Evolutionary conservation across 768 basidiomycete genomes (phyloP), one percentile per base, ranked within the genome.

Genomic region (Collybia mongolica): DNA sequence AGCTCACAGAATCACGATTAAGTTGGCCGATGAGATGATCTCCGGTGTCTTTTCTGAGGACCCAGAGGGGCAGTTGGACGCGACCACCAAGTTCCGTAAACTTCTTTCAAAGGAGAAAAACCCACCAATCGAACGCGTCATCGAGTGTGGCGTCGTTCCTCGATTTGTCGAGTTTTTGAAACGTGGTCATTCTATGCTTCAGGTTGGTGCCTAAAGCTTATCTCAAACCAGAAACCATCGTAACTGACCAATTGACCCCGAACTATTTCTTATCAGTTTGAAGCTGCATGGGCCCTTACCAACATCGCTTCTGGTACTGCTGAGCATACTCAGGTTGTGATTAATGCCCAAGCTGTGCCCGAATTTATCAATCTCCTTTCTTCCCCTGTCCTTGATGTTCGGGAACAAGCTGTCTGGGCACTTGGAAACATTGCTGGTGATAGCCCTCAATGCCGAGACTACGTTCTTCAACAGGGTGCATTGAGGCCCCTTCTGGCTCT

Each of bases 401-500:
- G 96, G 53, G 97, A 99, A 72, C 97, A 99, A 72, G 97, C 97
- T 20, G 97, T 99, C 20, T 99, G 96, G 97, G 97, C 97, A 18
- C 80, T 99, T 53, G 97, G 97, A 51, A 99, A 99, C 73, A 98
- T 99, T 56, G 97, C 97, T 46, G 97, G 97, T 53, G 97, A 99
- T 70, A 96, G 93, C 57, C 97, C 97, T 18, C 85, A 90, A 65
- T 99, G 97, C 80, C 76, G 97, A 62, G 97, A 99, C 66, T 95
- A 94, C 61, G 97, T 98, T 46, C 82, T 99, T 44, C 86, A 92
- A 63, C 84, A 91, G 64, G 94, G 94, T 53, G 96, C 97, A 26
- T 75, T 99, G 54, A 79, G 93, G 49, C 97, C 97, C n/a, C 76
- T 99, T 49, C 73, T 98, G 54, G 83, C 86, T 26, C 77, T 94